Evolutionary conservation across 805 yeast genomes (phyloP).

Genomic region (Dipodascopsis tothii): DNA sequence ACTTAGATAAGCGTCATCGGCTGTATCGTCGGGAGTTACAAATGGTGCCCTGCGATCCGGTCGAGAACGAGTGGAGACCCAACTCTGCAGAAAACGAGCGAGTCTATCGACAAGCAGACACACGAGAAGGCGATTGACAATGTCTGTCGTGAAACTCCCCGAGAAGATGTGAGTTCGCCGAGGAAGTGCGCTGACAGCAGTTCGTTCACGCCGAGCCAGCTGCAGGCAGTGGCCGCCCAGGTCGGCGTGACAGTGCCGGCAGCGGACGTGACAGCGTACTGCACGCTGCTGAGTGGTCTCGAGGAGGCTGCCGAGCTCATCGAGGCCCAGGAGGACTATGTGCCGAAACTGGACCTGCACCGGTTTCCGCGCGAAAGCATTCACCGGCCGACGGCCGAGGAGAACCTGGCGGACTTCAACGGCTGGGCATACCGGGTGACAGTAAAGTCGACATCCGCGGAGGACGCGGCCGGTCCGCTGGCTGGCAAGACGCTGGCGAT

Average conservation of each 20-base stretch:
- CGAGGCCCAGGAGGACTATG: conserved; percentile 26
- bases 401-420: conserved; percentile 26
- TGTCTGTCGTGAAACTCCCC: conserved; percentile 9
- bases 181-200: neutral
- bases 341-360: conserved; percentile 29
- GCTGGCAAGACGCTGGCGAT: conserved; percentile 31
- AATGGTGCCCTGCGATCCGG: too few species aligned
- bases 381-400: conserved; percentile 25
- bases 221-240: conserved; percentile 6
- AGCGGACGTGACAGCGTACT: conserved; percentile 14
- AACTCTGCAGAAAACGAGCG: too few species aligned
- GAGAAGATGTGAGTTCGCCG: conserved; percentile 4
- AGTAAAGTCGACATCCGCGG: conserved; percentile 25
- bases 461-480: conserved; percentile 25
- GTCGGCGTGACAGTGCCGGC: conserved; percentile 13
- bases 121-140: too few species aligned
- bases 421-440: conserved; percentile 34
- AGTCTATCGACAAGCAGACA: too few species aligned
- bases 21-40: too few species aligned
- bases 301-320: conserved; percentile 15
- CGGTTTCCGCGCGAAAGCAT: conserved; percentile 33
- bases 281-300: conserved; percentile 13
- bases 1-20: too few species aligned
- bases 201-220: conserved; percentile 13
- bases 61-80: too few species aligned